Evolutionary conservation across 305 asterid genomes (phyloP), one percentile per base, ranked within the genome.

Genomic region (Euphrasia arctica): DNA sequence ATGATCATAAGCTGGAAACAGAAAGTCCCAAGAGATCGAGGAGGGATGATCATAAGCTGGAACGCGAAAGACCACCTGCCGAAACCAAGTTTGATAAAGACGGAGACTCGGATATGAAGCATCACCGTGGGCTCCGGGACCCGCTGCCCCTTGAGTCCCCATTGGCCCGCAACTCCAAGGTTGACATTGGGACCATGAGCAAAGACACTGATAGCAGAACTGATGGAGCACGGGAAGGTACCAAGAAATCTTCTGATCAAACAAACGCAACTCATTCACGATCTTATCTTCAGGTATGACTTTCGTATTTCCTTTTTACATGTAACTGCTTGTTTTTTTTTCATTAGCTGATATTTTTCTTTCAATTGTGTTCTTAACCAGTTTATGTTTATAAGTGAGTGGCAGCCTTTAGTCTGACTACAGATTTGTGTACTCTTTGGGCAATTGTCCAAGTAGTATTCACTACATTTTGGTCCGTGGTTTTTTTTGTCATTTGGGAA

Each of bases 41-140:
- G 77, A 77, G 86, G 68, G 96, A 87, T 77, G 92, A 81, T 58
- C 83, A 81, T 58, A 85, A 82, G 76, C 81, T 75, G 39, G 88
- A 76, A 70, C 25, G 12, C 6, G 61, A 56, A 56, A 56, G 61
- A 13, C 61, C 43, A 56, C 61, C 61, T 28, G 28, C 13, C 80
- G 66, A n/a, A 74, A 79, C 78, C 64, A 95, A 72, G 54, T 43
- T 72, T 70, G 83, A 75, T 12, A 72, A 71, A 70, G 83, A 73
- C 52, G 80, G 75, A 39, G 88, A 67, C 42, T 72, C 78, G 54
- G 85, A 80, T 69, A 79, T 68, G 25, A 83, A 70, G 72, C 83
- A 70, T 59, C 83, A 41, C 13, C 88, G 78, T 41, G 76, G 70
- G n/a, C 71, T 75, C 62, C 77, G 70, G 68, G 87, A 81, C 72